These are phyloP conservation scores for Umbelopsis sp. DNA, from an alignment of 371 early-diverging fungal genomes.

Conservation along the genomic window DNA sequence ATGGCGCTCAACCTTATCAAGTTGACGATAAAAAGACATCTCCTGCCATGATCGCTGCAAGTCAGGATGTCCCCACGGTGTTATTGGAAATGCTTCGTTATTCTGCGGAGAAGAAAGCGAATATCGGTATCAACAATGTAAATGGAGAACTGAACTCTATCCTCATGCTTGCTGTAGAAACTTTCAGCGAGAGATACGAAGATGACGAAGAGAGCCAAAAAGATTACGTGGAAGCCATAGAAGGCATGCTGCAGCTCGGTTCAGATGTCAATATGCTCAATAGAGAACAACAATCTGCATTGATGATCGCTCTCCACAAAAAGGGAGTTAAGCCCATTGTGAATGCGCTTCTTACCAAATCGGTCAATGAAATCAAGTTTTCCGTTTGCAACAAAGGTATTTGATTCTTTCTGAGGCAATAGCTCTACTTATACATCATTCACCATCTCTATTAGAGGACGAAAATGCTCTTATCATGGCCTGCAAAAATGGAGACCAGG, in stretches of 20 bases:
- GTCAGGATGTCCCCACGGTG: not conserved
- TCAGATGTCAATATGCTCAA: conserved; percentile 29
- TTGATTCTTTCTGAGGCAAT: not conserved
- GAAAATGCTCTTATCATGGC: conserved; percentile 36
- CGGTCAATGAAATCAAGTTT: conserved; percentile 27
- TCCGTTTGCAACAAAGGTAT: conserved; percentile 33
- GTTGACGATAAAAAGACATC: conserved; percentile 16
- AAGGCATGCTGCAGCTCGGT: not conserved
- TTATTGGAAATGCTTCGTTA: not conserved
- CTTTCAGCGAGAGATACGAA: not conserved
- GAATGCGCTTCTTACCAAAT: conserved; percentile 16
- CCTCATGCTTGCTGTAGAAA: not conserved
- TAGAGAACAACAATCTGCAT: conserved; percentile 27
- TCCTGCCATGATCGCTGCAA: not conserved
- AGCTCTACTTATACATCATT: not conserved
- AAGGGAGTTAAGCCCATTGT: conserved; percentile 28
- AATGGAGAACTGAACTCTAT: not conserved
- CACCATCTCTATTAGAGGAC: conserved; percentile 18
- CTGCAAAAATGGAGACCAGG: conserved; percentile 20
- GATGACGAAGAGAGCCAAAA: conserved; percentile 6
- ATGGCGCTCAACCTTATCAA: conserved; percentile 44
- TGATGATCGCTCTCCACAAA: conserved; percentile 31
- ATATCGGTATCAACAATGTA: not conserved
- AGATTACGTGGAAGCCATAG: not conserved
- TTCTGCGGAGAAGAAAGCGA: not conserved